A percentile compares a stretch with the other conserved stretches of the same genome.
Conservation (phyloP, 768 basidiomycete genomes). For the Lanmaoa rubissima region DNA sequence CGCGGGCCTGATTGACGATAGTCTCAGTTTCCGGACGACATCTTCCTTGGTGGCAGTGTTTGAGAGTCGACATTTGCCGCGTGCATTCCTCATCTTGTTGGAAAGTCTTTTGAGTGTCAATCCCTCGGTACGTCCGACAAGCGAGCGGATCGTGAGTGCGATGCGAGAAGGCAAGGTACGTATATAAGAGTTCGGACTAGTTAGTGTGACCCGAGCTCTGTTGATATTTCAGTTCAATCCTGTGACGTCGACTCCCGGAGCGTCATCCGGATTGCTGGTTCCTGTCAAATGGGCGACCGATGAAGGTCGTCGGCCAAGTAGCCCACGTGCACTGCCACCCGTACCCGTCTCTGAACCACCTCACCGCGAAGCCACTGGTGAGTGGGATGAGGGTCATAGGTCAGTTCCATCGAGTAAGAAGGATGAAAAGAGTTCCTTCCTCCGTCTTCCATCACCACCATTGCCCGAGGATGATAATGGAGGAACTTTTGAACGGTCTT, state of each 20-base stretch:
- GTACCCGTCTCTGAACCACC: constrained; percentile 2
- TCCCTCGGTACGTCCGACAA: constrained; percentile 63
- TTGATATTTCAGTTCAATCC: constrained; percentile 31
- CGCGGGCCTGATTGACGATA: constrained; percentile 6
- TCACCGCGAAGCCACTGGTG: neutral
- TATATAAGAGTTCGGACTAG: constrained; percentile 6
- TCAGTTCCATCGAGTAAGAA: neutral
- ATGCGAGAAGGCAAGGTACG: constrained; percentile 73
- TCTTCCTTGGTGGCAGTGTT: constrained; percentile 53
- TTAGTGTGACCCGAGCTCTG: neutral
- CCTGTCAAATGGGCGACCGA: constrained; percentile 20
- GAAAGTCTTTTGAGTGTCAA: constrained; percentile 65
- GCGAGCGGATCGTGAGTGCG: constrained; percentile 67
- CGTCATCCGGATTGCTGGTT: constrained; percentile 21
- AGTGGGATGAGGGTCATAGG: neutral
- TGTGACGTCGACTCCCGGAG: neutral
- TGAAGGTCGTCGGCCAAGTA: constrained; percentile 7
- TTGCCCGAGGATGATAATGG: neutral
- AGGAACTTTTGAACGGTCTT: neutral
- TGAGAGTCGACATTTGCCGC: constrained; percentile 68
- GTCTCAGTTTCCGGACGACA: constrained; percentile 52
- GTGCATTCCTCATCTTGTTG: constrained; percentile 67
- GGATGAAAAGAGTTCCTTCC: constrained; percentile 14
- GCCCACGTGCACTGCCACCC: constrained; percentile 19
- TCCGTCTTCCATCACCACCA: constrained; percentile 16